These are phyloP conservation scores for Crassisporium funariophilum DNA, from an alignment of 768 basidiomycete genomes.

Conservation along the genomic window DNA sequence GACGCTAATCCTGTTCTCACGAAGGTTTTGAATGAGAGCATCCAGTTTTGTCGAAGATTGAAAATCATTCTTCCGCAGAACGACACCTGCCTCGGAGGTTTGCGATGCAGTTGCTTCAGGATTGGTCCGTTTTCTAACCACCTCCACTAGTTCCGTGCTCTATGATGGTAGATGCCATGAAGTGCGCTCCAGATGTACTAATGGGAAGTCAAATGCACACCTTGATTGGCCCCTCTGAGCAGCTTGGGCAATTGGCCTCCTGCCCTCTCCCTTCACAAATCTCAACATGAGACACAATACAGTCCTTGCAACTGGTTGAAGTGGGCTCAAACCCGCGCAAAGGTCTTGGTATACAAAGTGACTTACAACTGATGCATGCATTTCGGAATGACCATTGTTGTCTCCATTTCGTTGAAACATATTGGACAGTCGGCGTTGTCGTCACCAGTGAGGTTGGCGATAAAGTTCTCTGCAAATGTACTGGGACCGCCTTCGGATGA, in stretches of 20 bases:
- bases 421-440: conserved; percentile 72
- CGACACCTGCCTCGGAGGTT: conserved; percentile 44
- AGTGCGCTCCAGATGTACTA: background rate
- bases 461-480: conserved; percentile 62
- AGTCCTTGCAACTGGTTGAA: conserved; percentile 82
- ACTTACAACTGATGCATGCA: conserved; percentile 80
- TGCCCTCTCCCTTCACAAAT: conserved; percentile 71
- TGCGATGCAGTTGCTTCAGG: conserved; percentile 32
- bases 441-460: conserved; percentile 62
- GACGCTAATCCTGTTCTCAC: conserved; percentile 38
- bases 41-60: conserved; percentile 90
- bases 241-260: conserved; percentile 78
- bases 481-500: conserved; percentile 33
- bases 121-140: conserved; percentile 44
- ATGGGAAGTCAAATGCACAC: conserved; percentile 27
- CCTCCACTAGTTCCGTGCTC: conserved; percentile 65
- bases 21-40: conserved; percentile 74
- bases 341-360: background rate
- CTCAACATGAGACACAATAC: conserved; percentile 74
- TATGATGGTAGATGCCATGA: conserved; percentile 20
- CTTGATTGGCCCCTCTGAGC: conserved; percentile 68
- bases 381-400: conserved; percentile 65
- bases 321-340: background rate
- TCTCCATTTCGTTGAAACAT: conserved; percentile 78
- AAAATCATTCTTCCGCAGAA: conserved; percentile 80